Evolutionary conservation across 2,329 filamentous ascomycete species (phyloP), one percentile per base, ranked within the genome.

Genomic region (Colletotrichum australisinense): DNA sequence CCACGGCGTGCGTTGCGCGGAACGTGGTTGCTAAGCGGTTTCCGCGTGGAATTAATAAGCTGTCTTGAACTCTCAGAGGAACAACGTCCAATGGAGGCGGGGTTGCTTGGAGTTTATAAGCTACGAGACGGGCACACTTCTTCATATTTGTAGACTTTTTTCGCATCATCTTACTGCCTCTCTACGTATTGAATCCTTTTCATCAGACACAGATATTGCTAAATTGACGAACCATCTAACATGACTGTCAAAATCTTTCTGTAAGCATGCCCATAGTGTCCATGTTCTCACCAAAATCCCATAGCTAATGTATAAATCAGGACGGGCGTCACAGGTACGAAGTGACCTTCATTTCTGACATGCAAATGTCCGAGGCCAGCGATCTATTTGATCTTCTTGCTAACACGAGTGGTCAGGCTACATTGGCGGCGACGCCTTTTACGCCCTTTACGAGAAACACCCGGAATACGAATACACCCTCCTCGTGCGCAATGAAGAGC

Each of bases 361-460:
- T 60, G 56, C 52, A n/a, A 76, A 55, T 22, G 14, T 26, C 57
- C 64, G 6, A 69, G 69, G 3, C 19, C 16, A 56, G 42, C n/a
- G 49, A 30, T 7, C 8, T 42, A 19, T 19, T 42, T 56, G 30
- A 28, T 49, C 5, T 16, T 14, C 1, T 28, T 22, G 14, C 56
- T 5, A 49, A 49, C 42, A 49, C 8, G n/a, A 4, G 9, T 9
- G 22, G 24, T 49, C 49, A 80, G 88, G 88, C 72, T 90, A 87
- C 77, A 84, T 90, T 67, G 88, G 88, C 55, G 88, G 88, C 7
- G 84, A 87, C 46, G 83, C 84, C 6, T 83, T 90, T 49, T 82
- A 86, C 62, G 78, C 80, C 16, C 78, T 90, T 7, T 76, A 81
- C 67, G 77, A 82, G 7, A 79, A 83, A 9, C 84, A 88, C 67